Percentiles rank a stretch among this genome's conserved stretches.
Conservation (phyloP, 306 rosid genomes). For the Luffa aegyptiaca region DNA sequence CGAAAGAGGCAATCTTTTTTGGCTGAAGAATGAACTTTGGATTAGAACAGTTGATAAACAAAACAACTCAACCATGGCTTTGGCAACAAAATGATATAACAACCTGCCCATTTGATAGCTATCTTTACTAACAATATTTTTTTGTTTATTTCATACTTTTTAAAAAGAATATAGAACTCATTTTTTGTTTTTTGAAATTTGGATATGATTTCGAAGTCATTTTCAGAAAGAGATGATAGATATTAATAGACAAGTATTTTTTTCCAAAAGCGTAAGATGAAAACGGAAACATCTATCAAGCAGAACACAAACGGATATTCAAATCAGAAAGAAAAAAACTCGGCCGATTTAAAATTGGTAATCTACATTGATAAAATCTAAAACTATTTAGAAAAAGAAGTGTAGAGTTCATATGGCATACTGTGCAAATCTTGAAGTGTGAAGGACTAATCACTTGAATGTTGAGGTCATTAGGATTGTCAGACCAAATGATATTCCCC, state of each 20-base stretch:
- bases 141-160: neutral
- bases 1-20: conserved; percentile 75
- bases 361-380: neutral
- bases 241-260: no score
- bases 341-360: neutral
- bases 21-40: conserved; percentile 49
- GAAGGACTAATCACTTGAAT: conserved; percentile 81
- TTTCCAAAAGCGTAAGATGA: no score
- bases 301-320: neutral
- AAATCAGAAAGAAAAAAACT: neutral
- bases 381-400: neutral
- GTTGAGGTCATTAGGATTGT: conserved; percentile 81
- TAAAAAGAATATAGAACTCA: neutral
- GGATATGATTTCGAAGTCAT: neutral
- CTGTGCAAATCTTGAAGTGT: conserved; percentile 86
- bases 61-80: neutral
- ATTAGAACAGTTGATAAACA: conserved; percentile 7
- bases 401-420: conserved; percentile 22
- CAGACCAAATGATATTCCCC: conserved; percentile 91
- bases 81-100: neutral
- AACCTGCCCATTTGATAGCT: neutral
- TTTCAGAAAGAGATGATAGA: neutral
- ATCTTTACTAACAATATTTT: neutral
- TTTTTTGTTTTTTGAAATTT: neutral
- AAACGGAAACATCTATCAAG: neutral